Percentiles rank a stretch among this genome's conserved stretches.
Evolutionary conservation across 2,329 filamentous ascomycete species (phyloP).

Genomic region (Scedosporium aurantiacum): DNA sequence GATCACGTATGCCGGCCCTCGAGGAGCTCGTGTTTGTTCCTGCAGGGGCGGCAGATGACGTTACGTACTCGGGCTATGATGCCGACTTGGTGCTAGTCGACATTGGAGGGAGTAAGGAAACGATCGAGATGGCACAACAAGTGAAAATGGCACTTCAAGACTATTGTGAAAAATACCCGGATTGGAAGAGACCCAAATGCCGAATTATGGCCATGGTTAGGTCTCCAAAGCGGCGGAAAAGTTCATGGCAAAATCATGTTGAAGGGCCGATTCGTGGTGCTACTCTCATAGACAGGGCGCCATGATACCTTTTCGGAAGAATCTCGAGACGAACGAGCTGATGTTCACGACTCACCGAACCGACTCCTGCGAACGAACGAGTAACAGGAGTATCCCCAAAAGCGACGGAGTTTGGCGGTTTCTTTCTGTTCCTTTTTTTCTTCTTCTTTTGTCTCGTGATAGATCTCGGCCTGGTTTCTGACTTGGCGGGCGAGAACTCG

Average conservation of each 20-base stretch:
- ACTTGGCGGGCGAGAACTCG: neutral
- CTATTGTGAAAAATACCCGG: constrained; percentile 18
- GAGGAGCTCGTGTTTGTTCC: constrained; percentile 34
- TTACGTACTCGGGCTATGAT: neutral
- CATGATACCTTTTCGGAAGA: no score
- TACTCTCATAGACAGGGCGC: neutral
- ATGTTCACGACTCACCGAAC: no score
- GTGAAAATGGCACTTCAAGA: constrained; percentile 22
- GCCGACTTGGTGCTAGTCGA: neutral
- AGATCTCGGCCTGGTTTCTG: neutral
- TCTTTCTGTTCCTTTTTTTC: neutral
- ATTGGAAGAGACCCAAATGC: constrained; percentile 26
- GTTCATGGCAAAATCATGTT: neutral
- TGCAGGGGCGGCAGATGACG: constrained; percentile 18
- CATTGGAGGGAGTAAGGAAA: constrained; percentile 12
- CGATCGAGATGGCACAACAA: constrained; percentile 24
- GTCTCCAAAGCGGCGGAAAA: neutral
- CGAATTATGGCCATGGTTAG: constrained; percentile 20
- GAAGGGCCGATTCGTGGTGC: neutral
- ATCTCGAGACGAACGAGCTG: no score
- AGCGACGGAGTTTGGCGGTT: no score
- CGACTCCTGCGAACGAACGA: no score
- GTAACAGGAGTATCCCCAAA: no score
- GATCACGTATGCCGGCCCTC: constrained; percentile 25
- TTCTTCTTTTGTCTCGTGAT: neutral